Evolutionary conservation across 257 asterid genomes (phyloP), one percentile per base, ranked within the genome.

Genomic region (Capsicum baccatum): DNA sequence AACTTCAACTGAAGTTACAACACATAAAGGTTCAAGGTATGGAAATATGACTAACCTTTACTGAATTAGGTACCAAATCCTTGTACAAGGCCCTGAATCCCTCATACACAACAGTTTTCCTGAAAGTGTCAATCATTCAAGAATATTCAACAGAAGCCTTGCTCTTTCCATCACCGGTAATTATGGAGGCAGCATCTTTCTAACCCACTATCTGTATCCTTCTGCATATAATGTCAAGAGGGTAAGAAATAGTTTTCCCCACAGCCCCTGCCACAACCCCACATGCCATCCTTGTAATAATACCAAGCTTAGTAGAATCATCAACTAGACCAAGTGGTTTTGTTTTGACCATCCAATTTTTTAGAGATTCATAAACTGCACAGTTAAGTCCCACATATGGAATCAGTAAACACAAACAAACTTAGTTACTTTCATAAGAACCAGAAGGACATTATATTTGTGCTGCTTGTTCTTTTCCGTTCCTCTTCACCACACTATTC

Each of bases 381-480:
- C 94, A 96, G 90, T 96, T 96, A 85, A 96, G 98, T 84, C 99
- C 99, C 84, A 94, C 99, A 50, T 96, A 96, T 15, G 99, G 99
- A 85, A 96, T 90, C 99, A 94, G 92, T 85, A 92, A 84, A 82
- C 13, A 90, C 48, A 71, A 79, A 64, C 83, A 19, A 80, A 67
- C 55, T 76, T 58, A 79, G 64, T 69, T 37, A 55, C 39, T 57
- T 69, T 50, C 69, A 84, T 64, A 81, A 79, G 48, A 39, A 87
- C 57, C 54, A 80, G 57, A 39, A 54, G 21, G 78, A 42, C 15
- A 58, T 58, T 67, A 11, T 67, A 6, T 6, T 13, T 37, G 50
- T 68, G 6, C 37, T 68, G 78, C 13, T 35, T 68, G 26, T 39
- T 37, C 78, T 68, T 8, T 64, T 39, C 74, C 35, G 7, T 66